Evolutionary conservation across 192 early-diverging fungal genomes (phyloP).

Genomic region (Mortierella alpina): DNA sequence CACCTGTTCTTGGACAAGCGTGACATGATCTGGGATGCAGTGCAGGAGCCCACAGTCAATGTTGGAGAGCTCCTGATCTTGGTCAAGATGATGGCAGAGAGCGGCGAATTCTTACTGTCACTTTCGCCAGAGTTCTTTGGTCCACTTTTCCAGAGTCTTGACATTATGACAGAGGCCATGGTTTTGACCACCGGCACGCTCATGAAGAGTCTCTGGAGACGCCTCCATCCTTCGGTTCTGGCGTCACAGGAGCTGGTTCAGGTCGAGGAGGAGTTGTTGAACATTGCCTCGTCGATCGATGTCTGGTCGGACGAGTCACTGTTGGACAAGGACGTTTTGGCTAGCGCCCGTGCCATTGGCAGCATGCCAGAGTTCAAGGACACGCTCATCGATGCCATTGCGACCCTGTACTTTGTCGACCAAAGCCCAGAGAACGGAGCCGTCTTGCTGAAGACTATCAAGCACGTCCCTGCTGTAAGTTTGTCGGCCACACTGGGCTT

Average conservation of each 20-base stretch:
- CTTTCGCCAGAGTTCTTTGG: constrained; percentile 49
- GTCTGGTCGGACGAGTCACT: constrained; percentile 47
- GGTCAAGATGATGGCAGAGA: constrained; percentile 55
- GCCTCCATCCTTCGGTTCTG: constrained; percentile 62
- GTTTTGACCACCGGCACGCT: constrained; percentile 56
- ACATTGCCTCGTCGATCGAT: constrained; percentile 40
- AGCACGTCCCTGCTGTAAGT: constrained; percentile 64
- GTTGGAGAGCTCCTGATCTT: constrained; percentile 67
- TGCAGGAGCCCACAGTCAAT: constrained; percentile 50
- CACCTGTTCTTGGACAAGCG: constrained; percentile 64
- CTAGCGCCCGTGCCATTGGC: constrained; percentile 43
- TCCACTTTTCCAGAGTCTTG: constrained; percentile 37
- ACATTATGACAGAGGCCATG: constrained; percentile 44
- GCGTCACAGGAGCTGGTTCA: constrained; percentile 55
- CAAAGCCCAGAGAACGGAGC: constrained; percentile 60
- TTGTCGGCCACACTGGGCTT: neutral
- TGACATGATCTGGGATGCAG: constrained; percentile 61
- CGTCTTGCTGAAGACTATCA: constrained; percentile 55
- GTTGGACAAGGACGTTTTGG: constrained; percentile 41
- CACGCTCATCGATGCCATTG: constrained; percentile 73
- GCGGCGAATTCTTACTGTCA: constrained; percentile 29
- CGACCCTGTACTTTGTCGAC: constrained; percentile 77
- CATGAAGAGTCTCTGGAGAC: constrained; percentile 67
- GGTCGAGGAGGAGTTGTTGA: constrained; percentile 54
- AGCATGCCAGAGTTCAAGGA: constrained; percentile 64